These are phyloP conservation scores for Phanerochaete carnosa DNA, from an alignment of 768 basidiomycete genomes.

Conservation along the genomic window DNA sequence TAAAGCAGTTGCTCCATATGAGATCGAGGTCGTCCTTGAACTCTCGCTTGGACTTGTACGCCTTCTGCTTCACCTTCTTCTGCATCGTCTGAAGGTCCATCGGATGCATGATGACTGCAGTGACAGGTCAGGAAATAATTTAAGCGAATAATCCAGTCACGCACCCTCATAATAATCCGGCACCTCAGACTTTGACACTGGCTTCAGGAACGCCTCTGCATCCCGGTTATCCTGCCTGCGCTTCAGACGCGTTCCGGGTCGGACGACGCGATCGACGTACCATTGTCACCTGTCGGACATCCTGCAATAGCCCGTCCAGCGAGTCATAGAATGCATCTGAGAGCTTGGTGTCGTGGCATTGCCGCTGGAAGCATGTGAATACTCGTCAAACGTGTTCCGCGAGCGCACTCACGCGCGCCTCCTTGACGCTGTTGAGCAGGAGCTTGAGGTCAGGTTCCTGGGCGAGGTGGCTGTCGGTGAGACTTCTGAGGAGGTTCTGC, in stretches of 20 bases:
- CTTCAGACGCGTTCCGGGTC: conserved; percentile 22
- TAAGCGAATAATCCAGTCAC: conserved; percentile 20
- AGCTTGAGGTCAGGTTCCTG: conserved; percentile 74
- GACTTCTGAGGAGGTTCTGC: conserved; percentile 86
- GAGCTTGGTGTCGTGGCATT: conserved; percentile 61
- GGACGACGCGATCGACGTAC: conserved; percentile 33
- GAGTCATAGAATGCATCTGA: conserved; percentile 93
- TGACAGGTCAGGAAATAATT: background rate
- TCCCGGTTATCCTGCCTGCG: conserved; percentile 72
- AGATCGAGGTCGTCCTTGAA: conserved; percentile 93
- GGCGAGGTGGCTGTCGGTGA: conserved; percentile 71
- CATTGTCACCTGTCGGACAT: conserved; percentile 77
- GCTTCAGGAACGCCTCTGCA: conserved; percentile 90
- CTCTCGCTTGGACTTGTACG: conserved; percentile 91
- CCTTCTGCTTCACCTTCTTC: conserved; percentile 88
- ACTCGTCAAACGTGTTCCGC: conserved; percentile 6
- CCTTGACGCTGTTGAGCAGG: conserved; percentile 82
- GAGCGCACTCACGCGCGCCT: conserved; percentile 68
- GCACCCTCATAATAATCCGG: conserved; percentile 92
- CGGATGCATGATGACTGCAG: conserved; percentile 82
- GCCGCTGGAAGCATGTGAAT: conserved; percentile 35
- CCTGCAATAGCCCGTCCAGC: conserved; percentile 81
- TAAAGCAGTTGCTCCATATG: conserved; percentile 95
- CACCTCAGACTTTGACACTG: conserved; percentile 84
- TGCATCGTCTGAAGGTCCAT: conserved; percentile 96